Evolutionary conservation across 495 filamentous ascomycete genomes (phyloP), one percentile per base, ranked within the genome.

Genomic region (Aspergillus carlsbadensis): DNA sequence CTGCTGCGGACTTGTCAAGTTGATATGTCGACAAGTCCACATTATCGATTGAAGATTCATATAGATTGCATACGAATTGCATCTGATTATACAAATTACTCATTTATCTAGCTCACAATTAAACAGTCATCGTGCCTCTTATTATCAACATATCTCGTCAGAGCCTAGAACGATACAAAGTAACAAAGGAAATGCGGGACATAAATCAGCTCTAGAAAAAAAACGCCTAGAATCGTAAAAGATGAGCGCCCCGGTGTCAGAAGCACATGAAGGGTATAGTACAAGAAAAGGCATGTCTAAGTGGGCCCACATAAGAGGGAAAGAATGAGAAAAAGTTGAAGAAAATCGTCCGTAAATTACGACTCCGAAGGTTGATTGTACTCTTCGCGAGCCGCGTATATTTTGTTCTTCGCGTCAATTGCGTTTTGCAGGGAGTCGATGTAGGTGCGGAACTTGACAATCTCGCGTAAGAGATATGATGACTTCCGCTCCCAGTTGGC

Each of bases 401-500:
- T 78, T 52, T 75, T 79, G 44, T 83, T 80, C 60, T 87, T 87
- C 31, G 74, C 70, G 37, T 57, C 66, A 52, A 84, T 77, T 13
- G 88, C 87, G 18, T 74, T 77, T 21, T 74, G 71, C 11, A 99
- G 73, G 29, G 82, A 84, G 65, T 98, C 95, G 57, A 96, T 91
- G 58, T 98, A 99, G 0, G 92, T 98, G 45, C 86, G 77, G 70
- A 96, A 98, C 65, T 98, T 99, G 62, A 96, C 89, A 65, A 93
- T 97, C 73, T 99, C 94, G n/a, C 87, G 79, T 18, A 98, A 76
- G 37, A 99, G 73, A 68, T 98, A 96, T 29, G 87, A 86, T 35
- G 89, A 93, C 73, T 97, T 97, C 52, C 87, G 83, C 76, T 99
- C 92, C 95, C 95, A 99, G 68, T 99, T 99, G 5, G 86, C 78